Evolutionary conservation across 192 early-diverging fungal species (phyloP), one percentile per base, ranked within the genome.

Genomic region (Chytriomyces confervae): DNA sequence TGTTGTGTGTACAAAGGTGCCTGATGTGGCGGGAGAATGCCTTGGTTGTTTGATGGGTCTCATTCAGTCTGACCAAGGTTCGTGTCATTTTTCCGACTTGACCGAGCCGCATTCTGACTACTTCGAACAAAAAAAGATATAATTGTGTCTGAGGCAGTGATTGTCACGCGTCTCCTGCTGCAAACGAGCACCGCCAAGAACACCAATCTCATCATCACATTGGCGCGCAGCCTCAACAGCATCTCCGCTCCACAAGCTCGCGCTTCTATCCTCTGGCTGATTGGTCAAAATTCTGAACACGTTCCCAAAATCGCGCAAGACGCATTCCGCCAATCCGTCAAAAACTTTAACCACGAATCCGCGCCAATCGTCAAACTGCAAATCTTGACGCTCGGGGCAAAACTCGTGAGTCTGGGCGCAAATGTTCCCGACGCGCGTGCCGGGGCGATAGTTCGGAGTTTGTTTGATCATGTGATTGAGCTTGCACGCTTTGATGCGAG

Each of bases 401-500:
- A 94, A 78, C 77, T 95, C 7, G 85, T 81, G 60, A 64, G 85
- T 43, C 79, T 62, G 0, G 69, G 57, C 50, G 76, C 63, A 53
- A 53, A 45, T 48, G 46, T 43, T 13, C 18, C 63, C 10, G 71
- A 76, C 18, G 75, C 60, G 43, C 50, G 78, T 18, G 53, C 18
- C 27, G 77, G 23, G 36, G 69, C 47, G 11, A 62, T 70, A 18
- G 47, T 79, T 7, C n/a, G 43, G 62, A 78, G 83, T 0, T 73
- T 95, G 23, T 88, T 92, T 50, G 86, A 91, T 60, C 95, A 96
- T 81, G 78, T 95, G 44, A 89, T 96, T 61, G 91, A 95, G 50
- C 81, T 99, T 72, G 95, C 96, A 2, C 84, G 93, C n/a, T 97
- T 92, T 77, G 98, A 99, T 81, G 81, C 89, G 20, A 87, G 92